Evolutionary conservation across 495 filamentous ascomycete genomes (phyloP).

Genomic region (Lasiosphaeria hispida): DNA sequence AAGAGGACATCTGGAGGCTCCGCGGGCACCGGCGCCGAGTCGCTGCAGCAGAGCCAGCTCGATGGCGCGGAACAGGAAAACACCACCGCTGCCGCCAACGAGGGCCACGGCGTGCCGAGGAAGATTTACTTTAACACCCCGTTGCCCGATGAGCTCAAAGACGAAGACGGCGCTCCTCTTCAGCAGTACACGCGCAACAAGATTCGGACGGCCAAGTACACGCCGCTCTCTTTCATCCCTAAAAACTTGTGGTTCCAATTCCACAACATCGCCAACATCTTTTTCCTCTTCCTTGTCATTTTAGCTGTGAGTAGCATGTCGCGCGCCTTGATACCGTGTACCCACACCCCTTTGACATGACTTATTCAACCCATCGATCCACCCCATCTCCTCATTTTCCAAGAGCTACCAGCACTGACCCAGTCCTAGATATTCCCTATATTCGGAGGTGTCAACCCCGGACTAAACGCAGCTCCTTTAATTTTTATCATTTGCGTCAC

Average conservation of each 20-base stretch:
- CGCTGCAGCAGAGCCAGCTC: slow-evolving; percentile 45
- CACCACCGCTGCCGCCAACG: slow-evolving; percentile 35
- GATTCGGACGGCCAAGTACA: slow-evolving; percentile 96
- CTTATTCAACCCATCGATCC: neutral
- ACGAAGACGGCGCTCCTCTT: slow-evolving; percentile 75
- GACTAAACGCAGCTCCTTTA: slow-evolving; percentile 83
- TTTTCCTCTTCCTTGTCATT: slow-evolving; percentile 96
- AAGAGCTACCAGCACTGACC: neutral
- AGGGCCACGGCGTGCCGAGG: slow-evolving; percentile 35
- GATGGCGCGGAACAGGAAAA: slow-evolving; percentile 38
- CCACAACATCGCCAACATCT: slow-evolving; percentile 97
- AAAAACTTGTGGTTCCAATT: slow-evolving; percentile 98
- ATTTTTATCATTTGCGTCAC: slow-evolving; percentile 95
- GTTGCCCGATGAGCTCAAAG: slow-evolving; percentile 71
- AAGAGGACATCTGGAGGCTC: slow-evolving; percentile 62
- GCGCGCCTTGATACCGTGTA: neutral
- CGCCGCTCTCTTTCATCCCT: slow-evolving; percentile 90
- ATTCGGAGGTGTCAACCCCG: slow-evolving; percentile 90
- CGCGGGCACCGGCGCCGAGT: slow-evolving; percentile 15
- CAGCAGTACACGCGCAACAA: slow-evolving; percentile 84
- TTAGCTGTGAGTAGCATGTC: slow-evolving; percentile 66
- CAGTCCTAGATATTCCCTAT: slow-evolving; percentile 83
- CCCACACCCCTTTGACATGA: neutral
- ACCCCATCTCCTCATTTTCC: neutral
- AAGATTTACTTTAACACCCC: slow-evolving; percentile 82